Evolutionary conservation across 1,139 yeast genomes (phyloP), one percentile per base, ranked within the genome.

Genomic region (Geotrichum aggregatum): DNA sequence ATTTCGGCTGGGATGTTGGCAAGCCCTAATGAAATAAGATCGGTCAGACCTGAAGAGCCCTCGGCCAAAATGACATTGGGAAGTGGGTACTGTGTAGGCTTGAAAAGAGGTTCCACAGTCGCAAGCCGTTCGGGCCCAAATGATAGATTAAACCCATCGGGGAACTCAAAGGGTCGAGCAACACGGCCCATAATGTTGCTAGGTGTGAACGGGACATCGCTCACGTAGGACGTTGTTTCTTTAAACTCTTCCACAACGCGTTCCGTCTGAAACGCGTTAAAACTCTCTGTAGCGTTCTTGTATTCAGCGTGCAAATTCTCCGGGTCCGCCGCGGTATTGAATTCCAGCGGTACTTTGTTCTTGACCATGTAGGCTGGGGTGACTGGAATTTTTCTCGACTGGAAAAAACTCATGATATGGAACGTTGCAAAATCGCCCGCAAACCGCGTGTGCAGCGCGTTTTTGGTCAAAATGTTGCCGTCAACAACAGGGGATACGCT

Each of bases 401-500:
- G 57, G 49, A 72, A 60, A 48, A 66, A 65, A 34, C 61, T 60
- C 44, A 64, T 58, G 21, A 72, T 59, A 57, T 71, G 73, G 13
- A 61, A 62, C 52, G 72, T 70, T 31, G 72, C 55, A 50, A 72
- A 72, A 56, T 73, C 76, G 10, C 77, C 77, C 7, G 75, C 77
- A 55, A 66, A 67, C 35, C 70, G 63, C 26, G 71, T 63, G 52
- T 68, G 68, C 52, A 61, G 59, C 2, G 65, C 65, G 13, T 71
- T 69, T 55, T 69, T 69, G 36, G 60, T 47, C 19, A 67, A 58
- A 46, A 70, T 62, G 16, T 60, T 56, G 14, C 98, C 99, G 69
- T 94, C 98, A 52, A 91, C 82, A 4, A 92, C 95, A 0, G 99
- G 98, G 1, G 96, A 84, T 3, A 87, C 95, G 54, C 91, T 82